Conservation (phyloP, 2,329 filamentous ascomycete genomes). For the Onygenales sp. region DNA sequence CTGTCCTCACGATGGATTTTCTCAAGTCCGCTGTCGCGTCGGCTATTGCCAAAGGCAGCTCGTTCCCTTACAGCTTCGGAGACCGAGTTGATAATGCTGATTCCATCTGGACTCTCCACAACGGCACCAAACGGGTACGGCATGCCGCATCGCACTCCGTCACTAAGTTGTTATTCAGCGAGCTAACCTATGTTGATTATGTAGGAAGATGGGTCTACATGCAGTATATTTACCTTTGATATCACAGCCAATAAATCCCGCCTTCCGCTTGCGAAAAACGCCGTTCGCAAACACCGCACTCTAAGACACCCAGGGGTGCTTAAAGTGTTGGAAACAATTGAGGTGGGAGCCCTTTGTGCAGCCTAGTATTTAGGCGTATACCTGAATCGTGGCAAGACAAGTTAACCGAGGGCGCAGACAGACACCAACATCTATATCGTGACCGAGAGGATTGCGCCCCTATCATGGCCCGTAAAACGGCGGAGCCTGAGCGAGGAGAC, state of each 20-base stretch:
- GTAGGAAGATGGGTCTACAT: conserved; percentile 86
- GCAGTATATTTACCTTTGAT: conserved; percentile 96
- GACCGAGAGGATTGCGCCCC: conserved; percentile 77
- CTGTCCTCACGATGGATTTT: conserved; percentile 65
- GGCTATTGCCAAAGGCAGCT: conserved; percentile 87
- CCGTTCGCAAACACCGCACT: conserved; percentile 85
- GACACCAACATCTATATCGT: conserved; percentile 94
- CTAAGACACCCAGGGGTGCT: conserved; percentile 90
- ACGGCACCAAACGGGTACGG: conserved; percentile 78
- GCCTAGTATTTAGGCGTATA: background rate
- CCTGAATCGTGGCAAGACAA: background rate
- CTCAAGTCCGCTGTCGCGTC: conserved; percentile 96
- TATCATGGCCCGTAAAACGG: conserved; percentile 82
- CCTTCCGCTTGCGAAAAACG: conserved; percentile 82
- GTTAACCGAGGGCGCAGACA: conserved; percentile 47
- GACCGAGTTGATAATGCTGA: conserved; percentile 86
- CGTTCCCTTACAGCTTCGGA: conserved; percentile 86
- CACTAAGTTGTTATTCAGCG: background rate
- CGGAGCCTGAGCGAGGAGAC: conserved; percentile 86
- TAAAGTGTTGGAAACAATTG: conserved; percentile 86
- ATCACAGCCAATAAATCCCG: conserved; percentile 68
- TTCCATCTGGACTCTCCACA: conserved; percentile 93
- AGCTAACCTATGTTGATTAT: conserved; percentile 11
- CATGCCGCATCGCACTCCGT: conserved; percentile 6
- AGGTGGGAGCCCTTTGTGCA: conserved; percentile 46